Evolutionary conservation across 768 basidiomycete species (phyloP).

Genomic region (Tylopilus balloui): DNA sequence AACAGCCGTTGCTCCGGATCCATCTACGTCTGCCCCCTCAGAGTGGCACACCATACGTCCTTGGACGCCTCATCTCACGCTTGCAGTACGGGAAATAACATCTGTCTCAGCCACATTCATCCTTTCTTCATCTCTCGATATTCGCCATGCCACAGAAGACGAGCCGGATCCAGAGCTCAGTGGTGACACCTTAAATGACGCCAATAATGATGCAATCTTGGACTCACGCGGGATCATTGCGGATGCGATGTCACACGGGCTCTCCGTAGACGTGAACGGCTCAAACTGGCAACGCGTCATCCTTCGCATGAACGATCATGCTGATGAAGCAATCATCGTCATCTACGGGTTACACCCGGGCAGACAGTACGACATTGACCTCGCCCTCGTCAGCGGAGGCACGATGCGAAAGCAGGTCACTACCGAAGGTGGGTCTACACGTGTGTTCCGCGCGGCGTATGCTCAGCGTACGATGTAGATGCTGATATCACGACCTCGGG

Average conservation of each 20-base stretch:
- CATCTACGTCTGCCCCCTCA: slow-evolving; percentile 19
- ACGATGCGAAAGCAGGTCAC: slow-evolving; percentile 62
- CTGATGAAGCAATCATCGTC: slow-evolving; percentile 87
- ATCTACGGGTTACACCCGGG: slow-evolving; percentile 87
- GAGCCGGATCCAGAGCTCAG: slow-evolving; percentile 29
- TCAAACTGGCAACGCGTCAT: slow-evolving; percentile 76
- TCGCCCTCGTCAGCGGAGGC: slow-evolving; percentile 65
- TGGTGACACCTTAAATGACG: slow-evolving; percentile 34
- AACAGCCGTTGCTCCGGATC: slow-evolving; percentile 1
- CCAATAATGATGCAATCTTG: slow-evolving; percentile 30
- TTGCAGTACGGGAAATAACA: slow-evolving; percentile 74
- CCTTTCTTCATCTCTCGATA: slow-evolving; percentile 51
- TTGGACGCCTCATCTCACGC: slow-evolving; percentile 67
- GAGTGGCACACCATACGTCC: slow-evolving; percentile 74
- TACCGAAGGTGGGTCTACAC: slow-evolving; percentile 49
- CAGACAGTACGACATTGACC: slow-evolving; percentile 85
- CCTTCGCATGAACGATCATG: slow-evolving; percentile 72
- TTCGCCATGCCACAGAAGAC: slow-evolving; percentile 12
- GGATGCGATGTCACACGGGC: slow-evolving; percentile 65
- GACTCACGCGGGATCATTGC: slow-evolving; percentile 47
- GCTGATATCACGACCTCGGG: slow-evolving; percentile 22
- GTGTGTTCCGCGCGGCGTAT: slow-evolving; percentile 3
- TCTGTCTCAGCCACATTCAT: slow-evolving; percentile 78
- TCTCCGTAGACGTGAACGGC: slow-evolving; percentile 77
- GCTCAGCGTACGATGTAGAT: slow-evolving; percentile 12